These are phyloP conservation scores for Clarireedia paspali DNA, from an alignment of 2,329 filamentous ascomycete genomes.

Conservation along the genomic window DNA sequence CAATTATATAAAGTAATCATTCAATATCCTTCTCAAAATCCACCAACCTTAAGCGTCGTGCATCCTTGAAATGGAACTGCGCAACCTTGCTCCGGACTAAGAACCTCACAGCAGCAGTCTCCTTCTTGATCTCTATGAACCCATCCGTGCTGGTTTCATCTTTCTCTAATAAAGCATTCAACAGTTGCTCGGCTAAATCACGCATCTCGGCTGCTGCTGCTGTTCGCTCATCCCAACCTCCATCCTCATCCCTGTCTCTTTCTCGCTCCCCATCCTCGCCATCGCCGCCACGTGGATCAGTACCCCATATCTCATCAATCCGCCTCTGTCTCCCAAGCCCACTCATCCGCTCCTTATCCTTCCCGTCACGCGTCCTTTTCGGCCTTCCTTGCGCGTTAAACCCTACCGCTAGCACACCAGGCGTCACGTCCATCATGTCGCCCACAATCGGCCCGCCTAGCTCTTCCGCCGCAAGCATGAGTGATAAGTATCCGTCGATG, in stretches of 20 bases:
- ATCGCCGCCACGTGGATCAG: conserved; percentile 26
- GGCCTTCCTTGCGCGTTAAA: conserved; percentile 53
- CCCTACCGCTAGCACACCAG: conserved; percentile 50
- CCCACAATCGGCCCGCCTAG: conserved; percentile 77
- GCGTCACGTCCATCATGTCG: conserved; percentile 58
- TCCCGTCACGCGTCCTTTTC: conserved; percentile 26
- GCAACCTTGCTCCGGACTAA: conserved; percentile 58
- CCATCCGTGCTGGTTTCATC: conserved; percentile 46
- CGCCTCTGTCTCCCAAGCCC: conserved; percentile 48
- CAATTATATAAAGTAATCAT: background rate
- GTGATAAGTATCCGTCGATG: conserved; percentile 60
- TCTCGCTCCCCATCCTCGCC: conserved; percentile 3
- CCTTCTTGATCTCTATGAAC: conserved; percentile 50
- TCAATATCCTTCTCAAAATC: conserved; percentile 52
- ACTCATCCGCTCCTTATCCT: conserved; percentile 36
- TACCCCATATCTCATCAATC: conserved; percentile 55
- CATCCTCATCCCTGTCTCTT: conserved; percentile 32
- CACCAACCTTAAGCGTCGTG: conserved; percentile 48
- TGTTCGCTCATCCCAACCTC: conserved; percentile 27
- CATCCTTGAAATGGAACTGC: conserved; percentile 57
- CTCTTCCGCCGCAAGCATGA: conserved; percentile 76
- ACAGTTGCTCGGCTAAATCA: conserved; percentile 50
- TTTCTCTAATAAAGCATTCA: conserved; percentile 49
- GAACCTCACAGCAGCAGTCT: conserved; percentile 56
- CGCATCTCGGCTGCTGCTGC: conserved; percentile 52